Conservation (phyloP, 306 rosid species). For the Prunus campanulata region DNA sequence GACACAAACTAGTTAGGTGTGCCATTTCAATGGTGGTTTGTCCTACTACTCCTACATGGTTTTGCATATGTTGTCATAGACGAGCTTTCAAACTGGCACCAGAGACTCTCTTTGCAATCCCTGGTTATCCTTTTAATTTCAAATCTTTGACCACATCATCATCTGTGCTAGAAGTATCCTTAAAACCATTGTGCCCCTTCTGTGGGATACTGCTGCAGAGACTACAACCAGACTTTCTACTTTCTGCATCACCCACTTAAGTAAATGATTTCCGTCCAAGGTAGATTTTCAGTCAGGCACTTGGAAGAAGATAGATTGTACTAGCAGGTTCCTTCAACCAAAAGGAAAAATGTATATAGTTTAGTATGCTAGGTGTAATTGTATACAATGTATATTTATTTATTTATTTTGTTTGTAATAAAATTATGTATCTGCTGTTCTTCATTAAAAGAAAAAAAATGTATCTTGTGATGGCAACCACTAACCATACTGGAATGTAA, state of each 20-base stretch:
- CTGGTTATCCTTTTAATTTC: slow-evolving; percentile 37
- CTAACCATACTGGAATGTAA: too few species aligned
- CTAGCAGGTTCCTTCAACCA: neutral
- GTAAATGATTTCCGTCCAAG: neutral
- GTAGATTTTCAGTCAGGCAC: neutral
- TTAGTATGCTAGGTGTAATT: neutral
- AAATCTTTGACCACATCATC: slow-evolving; percentile 29
- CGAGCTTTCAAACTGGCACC: slow-evolving; percentile 60
- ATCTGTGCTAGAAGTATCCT: slow-evolving; percentile 29
- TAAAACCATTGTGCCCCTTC: slow-evolving; percentile 72
- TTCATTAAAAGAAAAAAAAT: too few species aligned
- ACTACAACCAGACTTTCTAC: slow-evolving; percentile 71
- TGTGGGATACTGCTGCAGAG: slow-evolving; percentile 85
- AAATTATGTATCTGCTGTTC: too few species aligned
- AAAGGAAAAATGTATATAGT: neutral
- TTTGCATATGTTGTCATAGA: slow-evolving; percentile 81
- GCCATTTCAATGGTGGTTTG: slow-evolving; percentile 81
- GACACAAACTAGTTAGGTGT: slow-evolving; percentile 69
- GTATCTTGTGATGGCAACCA: too few species aligned
- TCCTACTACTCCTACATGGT: slow-evolving; percentile 71
- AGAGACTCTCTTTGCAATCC: slow-evolving; percentile 54
- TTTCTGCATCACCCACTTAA: slow-evolving; percentile 70
- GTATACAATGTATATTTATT: neutral
- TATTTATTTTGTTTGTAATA: neutral
- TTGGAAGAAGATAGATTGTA: neutral